These are phyloP conservation scores for Suhomyces sp. DNA, from an alignment of 805 yeast species.

Conservation along the genomic window DNA sequence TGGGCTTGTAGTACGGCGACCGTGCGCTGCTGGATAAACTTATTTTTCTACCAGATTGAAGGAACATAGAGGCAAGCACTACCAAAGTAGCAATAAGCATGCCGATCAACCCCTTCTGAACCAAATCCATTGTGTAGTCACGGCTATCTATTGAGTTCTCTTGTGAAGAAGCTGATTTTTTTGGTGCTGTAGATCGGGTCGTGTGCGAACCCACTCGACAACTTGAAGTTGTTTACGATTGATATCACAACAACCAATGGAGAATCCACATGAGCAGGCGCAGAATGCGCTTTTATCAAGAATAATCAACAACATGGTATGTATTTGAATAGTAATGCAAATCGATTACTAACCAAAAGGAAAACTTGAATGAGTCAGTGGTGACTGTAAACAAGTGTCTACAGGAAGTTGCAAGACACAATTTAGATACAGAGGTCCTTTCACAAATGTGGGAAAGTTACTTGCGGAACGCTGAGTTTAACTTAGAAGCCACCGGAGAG, in stretches of 20 bases:
- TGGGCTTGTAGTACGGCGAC: slow-evolving; percentile 40
- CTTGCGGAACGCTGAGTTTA: slow-evolving; percentile 65
- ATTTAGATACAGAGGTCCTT: slow-evolving; percentile 66
- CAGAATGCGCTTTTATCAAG: slow-evolving; percentile 74
- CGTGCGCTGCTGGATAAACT: not conserved
- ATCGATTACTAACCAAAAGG: slow-evolving; percentile 40
- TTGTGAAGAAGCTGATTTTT: not conserved
- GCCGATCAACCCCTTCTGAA: slow-evolving; percentile 24
- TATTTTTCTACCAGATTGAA: slow-evolving; percentile 16
- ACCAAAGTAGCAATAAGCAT: slow-evolving; percentile 26
- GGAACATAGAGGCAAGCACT: slow-evolving; percentile 20
- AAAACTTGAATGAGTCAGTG: slow-evolving; percentile 69
- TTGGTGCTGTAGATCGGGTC: not conserved
- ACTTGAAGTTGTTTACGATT: not conserved
- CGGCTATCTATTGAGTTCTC: not conserved
- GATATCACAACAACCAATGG: slow-evolving; percentile 43
- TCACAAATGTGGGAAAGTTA: slow-evolving; percentile 81
- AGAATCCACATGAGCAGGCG: slow-evolving; percentile 81
- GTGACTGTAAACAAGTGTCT: slow-evolving; percentile 59
- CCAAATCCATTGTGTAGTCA: slow-evolving; percentile 24
- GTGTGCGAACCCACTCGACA: not conserved
- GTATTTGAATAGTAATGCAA: no score
- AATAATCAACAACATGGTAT: slow-evolving; percentile 70
- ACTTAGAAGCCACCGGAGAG: slow-evolving; percentile 63
- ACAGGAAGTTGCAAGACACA: slow-evolving; percentile 59